These are phyloP conservation scores for Pseudogymnoascus pannorum DNA, from an alignment of 2,329 filamentous ascomycete species.

Conservation along the genomic window DNA sequence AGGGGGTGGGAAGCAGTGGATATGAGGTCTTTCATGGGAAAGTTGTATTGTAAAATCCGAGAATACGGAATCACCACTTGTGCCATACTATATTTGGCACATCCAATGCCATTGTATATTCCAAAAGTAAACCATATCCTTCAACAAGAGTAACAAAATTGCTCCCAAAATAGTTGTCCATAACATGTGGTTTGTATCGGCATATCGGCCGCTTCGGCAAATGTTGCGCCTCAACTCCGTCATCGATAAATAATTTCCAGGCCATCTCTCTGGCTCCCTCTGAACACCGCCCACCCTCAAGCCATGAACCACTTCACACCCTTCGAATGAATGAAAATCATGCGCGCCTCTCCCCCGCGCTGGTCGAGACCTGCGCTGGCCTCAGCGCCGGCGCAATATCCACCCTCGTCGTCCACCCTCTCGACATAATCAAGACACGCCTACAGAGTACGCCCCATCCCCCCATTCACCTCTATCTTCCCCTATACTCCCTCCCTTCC, in stretches of 20 bases:
- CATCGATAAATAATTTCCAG: constrained; percentile 12
- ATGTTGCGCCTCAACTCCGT: constrained; percentile 20
- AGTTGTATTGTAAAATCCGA: constrained; percentile 5
- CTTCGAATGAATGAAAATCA: constrained; percentile 29
- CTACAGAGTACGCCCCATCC: constrained; percentile 63
- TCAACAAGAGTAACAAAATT: background rate
- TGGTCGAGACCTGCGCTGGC: constrained; percentile 82
- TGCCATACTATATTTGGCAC: background rate
- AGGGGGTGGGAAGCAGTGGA: background rate
- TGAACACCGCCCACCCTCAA: background rate
- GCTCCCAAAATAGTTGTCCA: background rate
- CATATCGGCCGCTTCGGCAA: constrained; percentile 10
- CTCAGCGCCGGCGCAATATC: constrained; percentile 82
- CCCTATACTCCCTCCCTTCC: background rate
- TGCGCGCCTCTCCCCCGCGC: constrained; percentile 62
- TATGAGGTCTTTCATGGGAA: background rate
- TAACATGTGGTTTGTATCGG: background rate
- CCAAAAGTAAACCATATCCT: background rate
- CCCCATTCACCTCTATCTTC: background rate
- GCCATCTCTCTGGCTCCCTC: background rate
- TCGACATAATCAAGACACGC: constrained; percentile 94
- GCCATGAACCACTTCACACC: constrained; percentile 12
- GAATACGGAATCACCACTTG: constrained; percentile 7
- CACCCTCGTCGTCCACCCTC: constrained; percentile 80
- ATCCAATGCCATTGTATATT: background rate